Evolutionary conservation across 176 grass and related monocot species (phyloP), one percentile per base, ranked within the genome.

Genomic region (Rhipidocladum racemiflorum): DNA sequence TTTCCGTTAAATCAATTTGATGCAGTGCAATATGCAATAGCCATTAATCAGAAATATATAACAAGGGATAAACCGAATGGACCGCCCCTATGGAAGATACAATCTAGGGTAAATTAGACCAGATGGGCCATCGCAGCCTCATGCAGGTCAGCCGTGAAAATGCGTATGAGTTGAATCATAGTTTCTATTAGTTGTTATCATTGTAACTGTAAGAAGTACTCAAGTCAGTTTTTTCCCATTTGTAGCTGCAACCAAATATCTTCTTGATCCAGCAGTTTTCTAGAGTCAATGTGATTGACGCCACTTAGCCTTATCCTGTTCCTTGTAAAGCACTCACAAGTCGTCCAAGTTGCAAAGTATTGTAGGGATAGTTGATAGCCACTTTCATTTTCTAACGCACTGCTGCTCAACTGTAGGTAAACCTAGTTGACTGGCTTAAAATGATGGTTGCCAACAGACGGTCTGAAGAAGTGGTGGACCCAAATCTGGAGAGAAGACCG

Each of bases 391-490:
- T 72, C 74, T 72, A 39, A 85, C 59, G 16, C n/a, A 12, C 28
- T 76, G 27, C 12, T 87, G 9, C 43, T 61, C 23, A 34, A 51
- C 7, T 93, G 81, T 85, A 98, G 96, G 92, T 98, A 81, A 98
- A 98, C 77, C 87, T 98, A 72, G 96, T 98, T 70, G 96, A 98
- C 40, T 98, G 96, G 96, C 92, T 98, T 82, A 98, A 98, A 89
- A 86, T 93, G 96, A 98, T 98, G 96, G 91, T 98, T 25, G 96
- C 85, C 15, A 91, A 86, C 55, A 90, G 88, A 67, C 90, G 92
- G 1, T 92, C 92, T 38, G 96, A 98, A 76, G 92, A 98, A 84
- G 90, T 98, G 68, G 90, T 98, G 49, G 96, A 98, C 75, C 96
- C 90, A 80, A 86, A 87, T 43, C 85, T 98, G 23, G 96, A 93